phyloP scores from a whole-genome alignment of 2,329 filamentous ascomycete species.

The Moelleriella libera region DNA sequence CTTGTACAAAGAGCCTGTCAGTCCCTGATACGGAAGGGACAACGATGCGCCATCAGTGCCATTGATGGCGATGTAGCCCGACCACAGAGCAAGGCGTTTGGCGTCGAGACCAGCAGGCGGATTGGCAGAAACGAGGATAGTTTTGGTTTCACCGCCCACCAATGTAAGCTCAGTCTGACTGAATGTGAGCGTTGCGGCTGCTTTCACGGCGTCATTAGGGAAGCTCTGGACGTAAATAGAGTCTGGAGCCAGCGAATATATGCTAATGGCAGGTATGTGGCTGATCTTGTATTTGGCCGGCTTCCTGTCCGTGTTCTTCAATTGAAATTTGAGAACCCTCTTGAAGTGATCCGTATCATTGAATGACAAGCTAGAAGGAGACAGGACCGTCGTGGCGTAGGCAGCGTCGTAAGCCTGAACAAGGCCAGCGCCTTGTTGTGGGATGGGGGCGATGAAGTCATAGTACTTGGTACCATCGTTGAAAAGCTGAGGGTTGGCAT shows the following conservation, averaged over 20 bases:
- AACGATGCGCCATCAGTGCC: slow-evolving; percentile 22
- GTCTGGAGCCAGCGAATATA: slow-evolving; percentile 29
- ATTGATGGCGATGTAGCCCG: slow-evolving; percentile 11
- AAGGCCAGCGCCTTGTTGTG: slow-evolving; percentile 47
- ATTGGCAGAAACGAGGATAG: slow-evolving; percentile 2
- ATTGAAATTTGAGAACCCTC: slow-evolving; percentile 33
- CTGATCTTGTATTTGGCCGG: slow-evolving; percentile 36
- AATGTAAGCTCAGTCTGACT: slow-evolving; percentile 4
- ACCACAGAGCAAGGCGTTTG: slow-evolving; percentile 6
- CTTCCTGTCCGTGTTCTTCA: slow-evolving; percentile 37
- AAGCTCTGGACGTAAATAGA: slow-evolving; percentile 24
- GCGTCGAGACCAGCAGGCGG: slow-evolving; percentile 3
- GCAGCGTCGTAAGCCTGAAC: slow-evolving; percentile 47
- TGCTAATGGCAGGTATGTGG: slow-evolving; percentile 34
- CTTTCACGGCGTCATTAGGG: slow-evolving; percentile 27
- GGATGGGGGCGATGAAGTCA: slow-evolving; percentile 33
- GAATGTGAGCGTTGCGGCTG: slow-evolving; percentile 19
- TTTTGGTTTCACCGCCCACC: slow-evolving; percentile 1
- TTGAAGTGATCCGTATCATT: slow-evolving; percentile 48
- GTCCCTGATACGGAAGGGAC: slow-evolving; percentile 26
- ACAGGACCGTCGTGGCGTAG: slow-evolving; percentile 35
- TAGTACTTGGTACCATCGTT: slow-evolving; percentile 25
- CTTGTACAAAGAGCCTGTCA: slow-evolving; percentile 19
- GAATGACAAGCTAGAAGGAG: slow-evolving; percentile 43
- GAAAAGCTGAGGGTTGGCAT: slow-evolving; percentile 33